Evolutionary conservation across 2,329 filamentous ascomycete species (phyloP).

Genomic region (Botrytis pseudocinerea): DNA sequence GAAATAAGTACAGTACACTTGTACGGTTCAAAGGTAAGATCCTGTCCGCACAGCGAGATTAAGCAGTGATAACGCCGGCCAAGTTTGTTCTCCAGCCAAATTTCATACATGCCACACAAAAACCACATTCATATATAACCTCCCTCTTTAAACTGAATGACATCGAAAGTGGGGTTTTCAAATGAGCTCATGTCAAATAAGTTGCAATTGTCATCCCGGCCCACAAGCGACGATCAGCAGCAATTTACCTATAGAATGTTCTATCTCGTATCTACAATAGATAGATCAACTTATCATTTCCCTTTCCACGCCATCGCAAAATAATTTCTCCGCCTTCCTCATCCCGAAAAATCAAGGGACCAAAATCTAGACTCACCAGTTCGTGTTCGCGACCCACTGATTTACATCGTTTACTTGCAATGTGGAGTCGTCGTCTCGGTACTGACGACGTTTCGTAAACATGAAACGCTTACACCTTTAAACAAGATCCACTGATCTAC

Average conservation of each 20-base stretch:
- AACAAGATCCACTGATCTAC: conserved; percentile 7
- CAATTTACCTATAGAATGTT: background rate
- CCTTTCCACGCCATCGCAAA: background rate
- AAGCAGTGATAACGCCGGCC: too few relatives aligned
- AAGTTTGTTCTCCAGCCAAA: background rate
- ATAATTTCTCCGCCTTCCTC: too few relatives aligned
- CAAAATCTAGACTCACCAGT: background rate
- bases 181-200: background rate
- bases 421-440: background rate
- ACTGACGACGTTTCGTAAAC: background rate
- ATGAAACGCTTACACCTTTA: background rate
- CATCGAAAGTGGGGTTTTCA: background rate
- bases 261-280: background rate
- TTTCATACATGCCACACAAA: background rate
- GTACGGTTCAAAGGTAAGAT: background rate
- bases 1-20: background rate
- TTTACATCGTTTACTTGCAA: background rate
- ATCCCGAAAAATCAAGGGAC: background rate
- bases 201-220: background rate
- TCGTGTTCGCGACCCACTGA: conserved; percentile 10
- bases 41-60: background rate
- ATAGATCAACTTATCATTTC: background rate
- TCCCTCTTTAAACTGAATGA: background rate
- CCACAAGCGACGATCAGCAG: too few relatives aligned
- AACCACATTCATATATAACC: background rate